phyloP scores from a whole-genome alignment of 148 eudicot genomes.

The Polygonum aviculare region DNA sequence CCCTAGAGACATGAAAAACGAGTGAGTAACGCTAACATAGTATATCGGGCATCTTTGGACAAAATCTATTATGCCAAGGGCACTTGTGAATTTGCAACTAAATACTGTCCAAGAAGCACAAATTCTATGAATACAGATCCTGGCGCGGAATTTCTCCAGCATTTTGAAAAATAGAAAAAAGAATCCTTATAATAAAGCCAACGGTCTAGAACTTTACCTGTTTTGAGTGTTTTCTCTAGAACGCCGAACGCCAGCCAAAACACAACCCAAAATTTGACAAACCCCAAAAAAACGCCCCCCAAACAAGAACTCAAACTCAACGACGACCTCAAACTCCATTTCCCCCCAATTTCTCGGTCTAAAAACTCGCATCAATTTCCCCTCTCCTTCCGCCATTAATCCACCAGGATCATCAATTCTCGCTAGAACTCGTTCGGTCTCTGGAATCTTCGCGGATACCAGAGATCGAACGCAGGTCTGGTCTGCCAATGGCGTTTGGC shows the following conservation, averaged over 20 bases:
- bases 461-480: neutral
- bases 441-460: slow-evolving; percentile 7
- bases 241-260: neutral
- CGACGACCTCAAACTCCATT: neutral
- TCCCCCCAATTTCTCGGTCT: neutral
- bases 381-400: neutral
- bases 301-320: neutral
- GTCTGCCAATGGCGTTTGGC: neutral
- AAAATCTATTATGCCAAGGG: neutral
- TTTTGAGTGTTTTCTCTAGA: neutral
- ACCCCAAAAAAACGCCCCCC: neutral
- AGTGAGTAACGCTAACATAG: too few species aligned
- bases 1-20: too few species aligned
- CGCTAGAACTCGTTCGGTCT: slow-evolving; percentile 3
- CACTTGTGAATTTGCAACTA: neutral
- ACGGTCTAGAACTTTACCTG: neutral
- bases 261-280: neutral
- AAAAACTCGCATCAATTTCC: neutral
- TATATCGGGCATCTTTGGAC: neutral
- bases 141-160: neutral
- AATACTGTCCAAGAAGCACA: neutral
- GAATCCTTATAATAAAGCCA: neutral
- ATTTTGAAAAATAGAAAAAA: neutral
- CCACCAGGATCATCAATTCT: neutral
- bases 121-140: neutral